Evolutionary conservation across 1,284 basidiomycete species (phyloP), one percentile per base, ranked within the genome.

Genomic region (Wolfiporia cocos): DNA sequence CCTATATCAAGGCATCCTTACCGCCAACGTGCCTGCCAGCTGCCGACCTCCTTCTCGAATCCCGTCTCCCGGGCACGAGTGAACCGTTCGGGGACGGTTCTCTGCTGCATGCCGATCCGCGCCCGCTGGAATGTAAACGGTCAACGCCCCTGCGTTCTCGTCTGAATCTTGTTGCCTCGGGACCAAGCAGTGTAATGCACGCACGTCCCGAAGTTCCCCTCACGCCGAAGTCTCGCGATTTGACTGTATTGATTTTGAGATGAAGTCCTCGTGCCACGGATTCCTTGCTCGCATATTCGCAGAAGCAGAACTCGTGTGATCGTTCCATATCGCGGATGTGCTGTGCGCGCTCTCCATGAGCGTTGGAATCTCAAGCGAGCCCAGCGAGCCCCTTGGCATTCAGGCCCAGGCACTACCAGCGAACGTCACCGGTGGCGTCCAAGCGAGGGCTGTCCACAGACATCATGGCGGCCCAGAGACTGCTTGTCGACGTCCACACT

Each of bases 401-500:
- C 26, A 28, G 9, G 9, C 14, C 26, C 26, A 7, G 26, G 14
- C 26, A 14, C 7, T 28, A 28, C 26, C 26, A 9, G 7, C 14
- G 9, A 7, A 9, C 26, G 9, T 28, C 14, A 9, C 14, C 14
- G 9, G 7, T 28, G 7, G 7, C 14, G 9, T 28, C 14, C 7
- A n/a, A n/a, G n/a, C n/a, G n/a, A n/a, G n/a, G n/a, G n/a, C n/a
- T n/a, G 10, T 15, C 41, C 18, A 21, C 32, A 24, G 29, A 32
- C 39, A 41, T 37, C 18, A 55, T 59, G 55, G 49, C 58, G 32
- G 46, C 64, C 2, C 55, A 57, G 39, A 56, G 55, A 33, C 66
- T 76, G 17, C 70, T 86, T 34, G 75, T 91, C 37, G 87, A 90
- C 64, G 68, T 91, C 21, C 87, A 91, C 64, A 86, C 85, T 9